These are phyloP conservation scores for Zymoseptoria passerinii DNA, from an alignment of 2,329 filamentous ascomycete species.

Conservation along the genomic window DNA sequence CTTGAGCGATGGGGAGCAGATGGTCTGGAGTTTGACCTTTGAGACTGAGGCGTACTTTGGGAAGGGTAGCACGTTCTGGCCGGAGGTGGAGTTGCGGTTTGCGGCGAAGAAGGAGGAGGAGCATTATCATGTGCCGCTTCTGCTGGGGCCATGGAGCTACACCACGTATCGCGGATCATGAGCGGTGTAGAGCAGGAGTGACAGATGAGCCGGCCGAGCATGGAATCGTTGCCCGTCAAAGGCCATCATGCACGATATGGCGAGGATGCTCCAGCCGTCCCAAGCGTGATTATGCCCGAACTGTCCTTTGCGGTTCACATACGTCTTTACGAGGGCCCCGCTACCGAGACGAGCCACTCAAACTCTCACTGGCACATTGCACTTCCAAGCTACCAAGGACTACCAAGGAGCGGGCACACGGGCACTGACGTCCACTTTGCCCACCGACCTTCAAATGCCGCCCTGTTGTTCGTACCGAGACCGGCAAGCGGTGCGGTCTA, in stretches of 20 bases:
- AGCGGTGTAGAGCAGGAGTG: conserved; percentile 9
- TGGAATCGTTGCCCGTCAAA: no score
- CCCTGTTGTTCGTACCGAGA: no score
- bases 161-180: conserved; percentile 73
- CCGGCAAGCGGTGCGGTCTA: no score
- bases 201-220: background rate
- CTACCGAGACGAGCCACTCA: no score
- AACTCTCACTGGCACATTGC: no score
- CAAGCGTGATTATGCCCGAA: background rate
- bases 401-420: no score
- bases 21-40: conserved; percentile 62
- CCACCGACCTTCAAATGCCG: no score
- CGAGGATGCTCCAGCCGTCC: background rate
- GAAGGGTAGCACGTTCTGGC: conserved; percentile 48
- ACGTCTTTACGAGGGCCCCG: no score
- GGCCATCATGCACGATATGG: no score
- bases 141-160: conserved; percentile 72
- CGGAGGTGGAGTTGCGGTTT: conserved; percentile 49
- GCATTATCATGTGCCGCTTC: conserved; percentile 71
- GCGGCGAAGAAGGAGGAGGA: conserved; percentile 41
- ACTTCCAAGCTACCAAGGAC: no score
- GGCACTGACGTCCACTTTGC: no score
- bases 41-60: conserved; percentile 66
- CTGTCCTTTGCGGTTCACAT: no score
- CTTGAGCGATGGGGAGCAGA: conserved; percentile 33